These are phyloP conservation scores for Neonectria coccinea DNA, from an alignment of 2,329 filamentous ascomycete genomes.

Conservation along the genomic window DNA sequence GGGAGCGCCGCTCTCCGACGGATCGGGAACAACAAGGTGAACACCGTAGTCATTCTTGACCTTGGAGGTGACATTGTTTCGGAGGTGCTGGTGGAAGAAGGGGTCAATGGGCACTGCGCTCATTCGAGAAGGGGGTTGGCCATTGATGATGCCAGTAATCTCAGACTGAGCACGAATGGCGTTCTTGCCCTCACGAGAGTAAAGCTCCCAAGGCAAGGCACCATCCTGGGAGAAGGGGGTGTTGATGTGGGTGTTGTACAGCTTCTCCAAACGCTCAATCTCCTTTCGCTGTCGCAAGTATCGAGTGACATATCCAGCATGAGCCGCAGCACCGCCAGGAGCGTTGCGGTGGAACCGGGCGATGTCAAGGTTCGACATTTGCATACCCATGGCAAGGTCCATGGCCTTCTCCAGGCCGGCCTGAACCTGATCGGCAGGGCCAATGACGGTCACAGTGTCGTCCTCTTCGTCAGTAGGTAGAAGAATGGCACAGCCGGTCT, in stretches of 20 bases:
- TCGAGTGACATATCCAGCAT: slow-evolving; percentile 87
- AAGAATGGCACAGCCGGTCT: slow-evolving; percentile 91
- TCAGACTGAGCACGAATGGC: slow-evolving; percentile 79
- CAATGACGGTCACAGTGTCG: slow-evolving; percentile 86
- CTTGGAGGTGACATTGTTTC: slow-evolving; percentile 70
- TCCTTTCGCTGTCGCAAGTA: slow-evolving; percentile 87
- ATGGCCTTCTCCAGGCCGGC: slow-evolving; percentile 85
- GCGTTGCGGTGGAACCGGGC: slow-evolving; percentile 81
- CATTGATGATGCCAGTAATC: slow-evolving; percentile 78
- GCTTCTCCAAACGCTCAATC: slow-evolving; percentile 82
- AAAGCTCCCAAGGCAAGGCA: slow-evolving; percentile 86
- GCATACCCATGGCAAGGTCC: slow-evolving; percentile 89
- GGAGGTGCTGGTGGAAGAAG: slow-evolving; percentile 82
- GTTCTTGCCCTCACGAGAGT: slow-evolving; percentile 87
- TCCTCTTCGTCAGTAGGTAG: slow-evolving; percentile 82
- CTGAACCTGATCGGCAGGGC: slow-evolving; percentile 79
- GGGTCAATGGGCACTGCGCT: slow-evolving; percentile 76
- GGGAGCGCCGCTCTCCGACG: slow-evolving; percentile 68
- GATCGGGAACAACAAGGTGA: slow-evolving; percentile 77
- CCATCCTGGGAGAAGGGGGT: slow-evolving; percentile 77
- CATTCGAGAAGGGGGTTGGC: slow-evolving; percentile 80
- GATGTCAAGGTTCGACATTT: slow-evolving; percentile 85
- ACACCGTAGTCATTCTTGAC: slow-evolving; percentile 79
- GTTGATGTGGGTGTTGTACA: slow-evolving; percentile 88
- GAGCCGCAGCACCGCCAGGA: slow-evolving; percentile 76